Evolutionary conservation across 495 filamentous ascomycete genomes (phyloP).

Genomic region (Pyrenopolyporus hunteri): DNA sequence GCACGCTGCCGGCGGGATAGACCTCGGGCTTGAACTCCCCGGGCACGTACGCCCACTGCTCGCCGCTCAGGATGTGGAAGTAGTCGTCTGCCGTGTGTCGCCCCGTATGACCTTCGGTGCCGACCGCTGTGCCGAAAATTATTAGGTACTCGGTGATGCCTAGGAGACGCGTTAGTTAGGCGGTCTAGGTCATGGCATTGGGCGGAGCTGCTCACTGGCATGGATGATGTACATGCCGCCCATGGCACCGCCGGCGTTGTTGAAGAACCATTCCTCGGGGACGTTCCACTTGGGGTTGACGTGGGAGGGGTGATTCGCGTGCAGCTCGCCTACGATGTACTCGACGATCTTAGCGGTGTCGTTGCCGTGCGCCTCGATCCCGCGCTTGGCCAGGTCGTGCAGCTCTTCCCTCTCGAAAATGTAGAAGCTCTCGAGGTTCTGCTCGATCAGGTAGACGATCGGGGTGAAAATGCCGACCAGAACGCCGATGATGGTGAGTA

Average conservation of each 20-base stretch:
- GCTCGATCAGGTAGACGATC: conserved; percentile 67
- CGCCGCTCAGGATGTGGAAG: conserved; percentile 84
- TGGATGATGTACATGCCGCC: conserved; percentile 90
- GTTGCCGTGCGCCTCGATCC: conserved; percentile 70
- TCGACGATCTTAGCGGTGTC: conserved; percentile 71
- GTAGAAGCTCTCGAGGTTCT: conserved; percentile 75
- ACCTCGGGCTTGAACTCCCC: conserved; percentile 73
- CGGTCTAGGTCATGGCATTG: neutral
- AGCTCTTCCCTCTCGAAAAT: conserved; percentile 73
- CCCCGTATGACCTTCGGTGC: conserved; percentile 86
- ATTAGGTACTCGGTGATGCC: conserved; percentile 79
- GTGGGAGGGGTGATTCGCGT: conserved; percentile 52
- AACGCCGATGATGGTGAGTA: conserved; percentile 64
- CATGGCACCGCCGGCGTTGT: conserved; percentile 86
- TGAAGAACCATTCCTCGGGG: conserved; percentile 70
- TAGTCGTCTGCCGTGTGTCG: conserved; percentile 91
- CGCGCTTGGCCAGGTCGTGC: conserved; percentile 68
- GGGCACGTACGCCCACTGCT: conserved; percentile 73
- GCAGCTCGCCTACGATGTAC: conserved; percentile 66
- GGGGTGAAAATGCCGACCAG: conserved; percentile 64
- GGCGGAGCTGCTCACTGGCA: conserved; percentile 61
- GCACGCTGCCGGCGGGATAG: conserved; percentile 75
- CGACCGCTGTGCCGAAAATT: conserved; percentile 83
- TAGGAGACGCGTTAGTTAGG: conserved; percentile 25
- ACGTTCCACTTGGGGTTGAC: conserved; percentile 56